These are phyloP conservation scores for Chrysopogon serrulatus DNA, from an alignment of 176 grass and related monocot genomes.

Conservation along the genomic window DNA sequence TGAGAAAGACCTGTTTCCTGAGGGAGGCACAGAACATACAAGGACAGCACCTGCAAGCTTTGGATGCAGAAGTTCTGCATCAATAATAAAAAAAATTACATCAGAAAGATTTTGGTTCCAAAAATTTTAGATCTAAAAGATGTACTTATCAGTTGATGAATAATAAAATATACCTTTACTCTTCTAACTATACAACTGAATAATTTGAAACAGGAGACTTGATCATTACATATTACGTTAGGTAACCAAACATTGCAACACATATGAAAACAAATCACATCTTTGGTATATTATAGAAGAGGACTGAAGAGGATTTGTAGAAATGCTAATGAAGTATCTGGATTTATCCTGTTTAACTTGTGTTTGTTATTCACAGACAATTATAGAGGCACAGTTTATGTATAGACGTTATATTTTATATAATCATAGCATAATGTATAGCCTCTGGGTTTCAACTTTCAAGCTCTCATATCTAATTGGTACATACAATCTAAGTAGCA, in stretches of 20 bases:
- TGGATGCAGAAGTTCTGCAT: constrained; percentile 35
- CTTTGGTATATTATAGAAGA: background rate
- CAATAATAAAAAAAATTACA: constrained; percentile 16
- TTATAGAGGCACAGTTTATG: background rate
- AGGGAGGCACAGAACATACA: constrained; percentile 88
- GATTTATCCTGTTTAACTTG: background rate
- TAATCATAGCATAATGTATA: background rate
- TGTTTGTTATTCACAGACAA: background rate
- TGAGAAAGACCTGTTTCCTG: constrained; percentile 74
- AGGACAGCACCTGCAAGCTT: constrained; percentile 69
- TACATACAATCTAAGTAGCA: background rate
- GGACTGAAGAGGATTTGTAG: background rate
- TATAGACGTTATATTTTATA: background rate
- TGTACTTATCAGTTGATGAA: constrained; percentile 10
- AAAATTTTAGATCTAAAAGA: background rate
- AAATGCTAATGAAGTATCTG: background rate
- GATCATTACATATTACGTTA: background rate
- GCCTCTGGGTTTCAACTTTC: background rate
- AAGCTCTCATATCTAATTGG: background rate
- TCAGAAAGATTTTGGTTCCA: background rate
- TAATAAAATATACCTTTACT: background rate
- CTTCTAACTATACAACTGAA: background rate
- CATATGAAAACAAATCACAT: background rate
- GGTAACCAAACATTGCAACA: background rate
- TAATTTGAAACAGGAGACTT: background rate